Conservation (phyloP, 2,329 filamentous ascomycete genomes). For the Ilyonectria sp. region DNA sequence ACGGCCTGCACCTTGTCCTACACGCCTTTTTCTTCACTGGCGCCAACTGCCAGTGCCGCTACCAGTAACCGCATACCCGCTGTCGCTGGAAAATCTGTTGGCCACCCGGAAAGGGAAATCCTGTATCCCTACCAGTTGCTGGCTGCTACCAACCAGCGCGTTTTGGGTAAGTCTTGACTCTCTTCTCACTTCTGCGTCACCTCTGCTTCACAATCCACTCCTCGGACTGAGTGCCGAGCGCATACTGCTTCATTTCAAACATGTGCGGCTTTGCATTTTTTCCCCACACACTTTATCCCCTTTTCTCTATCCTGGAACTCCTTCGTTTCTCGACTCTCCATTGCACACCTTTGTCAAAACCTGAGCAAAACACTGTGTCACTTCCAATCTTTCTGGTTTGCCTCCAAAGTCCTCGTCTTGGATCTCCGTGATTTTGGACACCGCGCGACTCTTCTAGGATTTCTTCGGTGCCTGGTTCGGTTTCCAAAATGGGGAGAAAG, state of each 20-base stretch:
- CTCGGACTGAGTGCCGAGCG: neutral
- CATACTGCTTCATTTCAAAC: neutral
- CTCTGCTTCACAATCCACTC: neutral
- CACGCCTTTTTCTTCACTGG: constrained; percentile 27
- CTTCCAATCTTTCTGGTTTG: neutral
- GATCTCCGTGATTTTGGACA: neutral
- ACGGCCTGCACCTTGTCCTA: constrained; percentile 9
- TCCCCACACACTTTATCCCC: neutral
- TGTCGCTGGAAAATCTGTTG: constrained; percentile 29
- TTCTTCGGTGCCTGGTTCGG: neutral
- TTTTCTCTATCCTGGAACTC: neutral
- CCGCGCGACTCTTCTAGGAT: neutral
- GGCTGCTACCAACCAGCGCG: constrained; percentile 50
- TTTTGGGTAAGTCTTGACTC: constrained; percentile 50
- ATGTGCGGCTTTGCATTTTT: neutral
- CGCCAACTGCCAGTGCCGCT: constrained; percentile 23
- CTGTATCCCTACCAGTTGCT: constrained; percentile 59
- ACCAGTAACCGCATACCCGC: constrained; percentile 38
- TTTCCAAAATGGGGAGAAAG: neutral
- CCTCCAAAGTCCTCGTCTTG: neutral
- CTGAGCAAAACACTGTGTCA: neutral
- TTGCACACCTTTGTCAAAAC: neutral
- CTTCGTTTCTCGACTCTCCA: neutral
- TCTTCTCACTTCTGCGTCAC: constrained; percentile 19
- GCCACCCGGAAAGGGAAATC: constrained; percentile 35